Percentiles rank a stretch among this genome's conserved stretches.
These are phyloP conservation scores for Solanum hybrid DNA, from an alignment of 305 asterid species.

Conservation along the genomic window DNA sequence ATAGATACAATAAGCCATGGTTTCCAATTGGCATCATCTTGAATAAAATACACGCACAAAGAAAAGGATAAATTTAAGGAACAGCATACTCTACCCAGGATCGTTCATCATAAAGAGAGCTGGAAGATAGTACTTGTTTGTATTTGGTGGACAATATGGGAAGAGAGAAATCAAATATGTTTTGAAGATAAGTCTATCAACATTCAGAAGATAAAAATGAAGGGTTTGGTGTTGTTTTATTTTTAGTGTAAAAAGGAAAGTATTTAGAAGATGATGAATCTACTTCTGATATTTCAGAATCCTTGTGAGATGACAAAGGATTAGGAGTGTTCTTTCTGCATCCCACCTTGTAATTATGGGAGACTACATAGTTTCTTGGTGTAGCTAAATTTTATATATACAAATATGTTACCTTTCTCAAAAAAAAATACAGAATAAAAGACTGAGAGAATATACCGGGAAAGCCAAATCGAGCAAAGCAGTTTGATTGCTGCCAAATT, in stretches of 20 bases:
- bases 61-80: background rate
- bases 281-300: background rate
- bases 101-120: background rate
- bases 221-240: background rate
- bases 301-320: background rate
- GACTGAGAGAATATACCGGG: constrained; percentile 36
- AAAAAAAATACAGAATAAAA: background rate
- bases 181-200: background rate
- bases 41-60: background rate
- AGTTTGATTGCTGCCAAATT: constrained; percentile 72
- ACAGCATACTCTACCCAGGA: background rate
- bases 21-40: background rate
- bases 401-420: background rate
- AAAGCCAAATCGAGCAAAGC: constrained; percentile 72
- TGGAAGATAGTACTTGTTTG: background rate
- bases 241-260: background rate
- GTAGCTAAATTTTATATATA: background rate
- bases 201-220: background rate
- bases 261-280: background rate
- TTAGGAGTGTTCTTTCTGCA: background rate
- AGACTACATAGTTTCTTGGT: background rate
- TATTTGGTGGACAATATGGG: background rate
- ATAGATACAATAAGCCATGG: background rate
- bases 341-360: background rate
- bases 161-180: background rate